Evolutionary conservation across 164 flowering plant genomes (phyloP).

Genomic region (Chimonanthus salicifolius): DNA sequence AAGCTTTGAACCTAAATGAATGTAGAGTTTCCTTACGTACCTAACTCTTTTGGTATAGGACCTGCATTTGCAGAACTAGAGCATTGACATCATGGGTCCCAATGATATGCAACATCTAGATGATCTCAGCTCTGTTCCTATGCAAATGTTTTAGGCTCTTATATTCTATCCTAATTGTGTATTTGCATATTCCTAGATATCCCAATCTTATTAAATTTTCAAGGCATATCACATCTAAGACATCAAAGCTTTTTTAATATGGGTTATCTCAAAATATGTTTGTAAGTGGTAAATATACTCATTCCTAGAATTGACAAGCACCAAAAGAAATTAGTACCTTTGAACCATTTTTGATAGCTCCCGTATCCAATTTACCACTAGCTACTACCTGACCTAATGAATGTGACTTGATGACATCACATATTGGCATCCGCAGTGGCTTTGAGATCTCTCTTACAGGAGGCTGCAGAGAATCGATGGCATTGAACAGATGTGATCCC

Average conservation of each 20-base stretch:
- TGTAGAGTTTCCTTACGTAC: not conserved
- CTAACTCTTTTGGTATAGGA: not conserved
- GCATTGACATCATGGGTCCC: too few relatives aligned
- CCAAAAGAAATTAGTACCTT: slow-evolving; percentile 42
- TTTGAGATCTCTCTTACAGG: slow-evolving; percentile 72
- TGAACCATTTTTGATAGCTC: slow-evolving; percentile 74
- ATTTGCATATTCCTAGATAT: too few relatives aligned
- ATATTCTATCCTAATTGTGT: too few relatives aligned
- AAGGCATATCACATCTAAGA: not conserved
- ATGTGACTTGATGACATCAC: slow-evolving; percentile 67
- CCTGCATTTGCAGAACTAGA: not conserved
- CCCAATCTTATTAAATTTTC: too few relatives aligned
- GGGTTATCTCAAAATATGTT: not conserved
- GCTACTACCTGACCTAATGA: slow-evolving; percentile 65
- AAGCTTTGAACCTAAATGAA: not conserved
- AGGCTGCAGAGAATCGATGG: slow-evolving; percentile 72
- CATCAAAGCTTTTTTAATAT: not conserved
- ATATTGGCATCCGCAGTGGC: slow-evolving; percentile 89
- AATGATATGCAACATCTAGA: too few relatives aligned
- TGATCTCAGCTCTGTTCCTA: too few relatives aligned
- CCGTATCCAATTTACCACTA: slow-evolving; percentile 88
- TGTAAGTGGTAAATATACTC: not conserved
- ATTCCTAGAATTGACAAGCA: not conserved
- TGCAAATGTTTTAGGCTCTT: too few relatives aligned
- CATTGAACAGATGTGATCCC: slow-evolving; percentile 73